phyloP scores from a whole-genome alignment of 352 stramenopile genomes.

The Salisapilia sapeloensis region DNA sequence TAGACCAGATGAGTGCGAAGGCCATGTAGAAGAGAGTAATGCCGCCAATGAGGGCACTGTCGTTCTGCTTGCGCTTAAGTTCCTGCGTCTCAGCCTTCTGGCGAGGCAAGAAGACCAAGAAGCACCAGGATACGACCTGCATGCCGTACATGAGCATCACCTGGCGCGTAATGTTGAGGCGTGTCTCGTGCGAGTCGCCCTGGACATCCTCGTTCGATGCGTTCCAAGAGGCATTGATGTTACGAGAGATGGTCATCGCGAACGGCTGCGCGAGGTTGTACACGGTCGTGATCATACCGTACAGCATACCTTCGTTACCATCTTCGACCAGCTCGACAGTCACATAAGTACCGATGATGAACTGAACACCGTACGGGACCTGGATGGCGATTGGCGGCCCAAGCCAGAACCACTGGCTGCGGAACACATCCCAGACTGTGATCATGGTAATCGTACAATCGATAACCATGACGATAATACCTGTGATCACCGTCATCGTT shows the following conservation, averaged over 20 bases:
- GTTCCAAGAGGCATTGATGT: constrained; percentile 8
- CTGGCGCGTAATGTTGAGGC: constrained; percentile 20
- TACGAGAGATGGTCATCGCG: constrained; percentile 7
- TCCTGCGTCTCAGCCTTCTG: constrained; percentile 8
- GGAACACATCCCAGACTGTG: constrained; percentile 28
- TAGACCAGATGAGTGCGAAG: constrained; percentile 20
- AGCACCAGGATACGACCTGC: constrained; percentile 8
- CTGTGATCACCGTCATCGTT: constrained; percentile 24
- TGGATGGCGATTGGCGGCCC: constrained; percentile 27
- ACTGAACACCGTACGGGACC: constrained; percentile 20
- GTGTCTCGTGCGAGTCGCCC: constrained; percentile 8
- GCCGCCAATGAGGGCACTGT: constrained; percentile 6
- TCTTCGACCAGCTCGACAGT: constrained; percentile 13
- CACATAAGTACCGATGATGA: constrained; percentile 22
- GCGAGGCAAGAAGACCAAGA: constrained; percentile 5
- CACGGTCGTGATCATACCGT: constrained; percentile 12
- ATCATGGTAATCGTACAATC: constrained; percentile 23
- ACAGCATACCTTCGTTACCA: constrained; percentile 10
- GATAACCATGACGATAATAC: constrained; percentile 32
- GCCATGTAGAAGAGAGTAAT: constrained; percentile 8
- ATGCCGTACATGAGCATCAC: constrained; percentile 9
- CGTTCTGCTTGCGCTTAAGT: constrained; percentile 8
- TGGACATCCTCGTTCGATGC: constrained; percentile 9
- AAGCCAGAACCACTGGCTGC: constrained; percentile 32
- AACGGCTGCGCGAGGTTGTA: constrained; percentile 20